Base-by-base conservation (phyloP, 441 rosid genomes). In the Euphorbia corollata region DNA sequence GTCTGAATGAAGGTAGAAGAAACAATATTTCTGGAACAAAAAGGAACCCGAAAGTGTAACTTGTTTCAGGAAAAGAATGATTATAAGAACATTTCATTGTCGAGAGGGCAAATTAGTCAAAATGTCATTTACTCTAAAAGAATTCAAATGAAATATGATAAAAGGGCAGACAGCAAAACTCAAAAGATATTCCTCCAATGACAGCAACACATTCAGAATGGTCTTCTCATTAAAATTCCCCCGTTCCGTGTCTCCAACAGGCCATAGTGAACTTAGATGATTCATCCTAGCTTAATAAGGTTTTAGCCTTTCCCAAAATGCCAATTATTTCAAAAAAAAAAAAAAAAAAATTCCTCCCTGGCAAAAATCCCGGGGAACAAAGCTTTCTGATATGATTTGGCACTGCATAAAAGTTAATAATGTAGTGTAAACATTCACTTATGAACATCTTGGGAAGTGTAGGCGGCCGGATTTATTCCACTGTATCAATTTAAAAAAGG, bases 1-100 rank as follows among this genome's bases (percentile, higher is more conserved):
- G 72, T 94, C 99, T 9, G 87, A 83, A 71, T 87, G 87, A 63
- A 94, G 87, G 79, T 91, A 94, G 84, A 89, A 94, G 67, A 82
- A 82, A 75, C 99, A 94, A 72, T 86, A 94, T 80, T 83, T 88
- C 97, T 93, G 93, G 69, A 75, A 45, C 70, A 75, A 57, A 75
- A 45, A 70, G 75, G 54, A 75, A 58, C 30, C 32, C 63, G 60
- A 56, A 20, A 60, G 45, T 18, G 63, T 82, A 48, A 76, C 77
- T 75, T 10, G 53, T 67, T 71, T 36, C 6, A 36, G 53, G 54
- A 43, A 20, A 72, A 68, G 27, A 61, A 12, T 68, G 59, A 15
- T 45, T 22, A 19, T 60, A 32, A 48, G 16, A 3, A 8, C 62
- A 13, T 53, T 5, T 19, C 45, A 55, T 53, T 53, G 45, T 23